phyloP scores from a whole-genome alignment of 176 grass and related monocot species.

The Musa troglodytarum region DNA sequence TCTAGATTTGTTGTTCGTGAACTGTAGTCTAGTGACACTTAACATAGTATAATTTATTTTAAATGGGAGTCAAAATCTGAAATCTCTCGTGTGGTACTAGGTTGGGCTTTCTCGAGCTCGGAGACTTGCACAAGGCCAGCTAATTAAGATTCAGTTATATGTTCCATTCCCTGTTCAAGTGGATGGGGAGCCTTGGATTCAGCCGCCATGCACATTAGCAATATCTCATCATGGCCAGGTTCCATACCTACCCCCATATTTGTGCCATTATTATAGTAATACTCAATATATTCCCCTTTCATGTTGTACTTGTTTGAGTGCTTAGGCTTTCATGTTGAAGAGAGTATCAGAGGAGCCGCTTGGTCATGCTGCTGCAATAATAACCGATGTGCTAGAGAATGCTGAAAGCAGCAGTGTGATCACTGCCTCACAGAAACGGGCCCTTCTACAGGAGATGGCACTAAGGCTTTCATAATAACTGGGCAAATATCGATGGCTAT shows the following conservation, averaged over 20 bases:
- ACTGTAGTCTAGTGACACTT: background rate
- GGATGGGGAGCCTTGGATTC: conserved; percentile 27
- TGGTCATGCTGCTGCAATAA: conserved; percentile 24
- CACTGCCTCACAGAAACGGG: conserved; percentile 20
- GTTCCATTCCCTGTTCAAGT: conserved; percentile 24
- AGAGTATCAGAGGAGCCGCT: conserved; percentile 26
- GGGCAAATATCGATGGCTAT: background rate
- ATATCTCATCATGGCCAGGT: conserved; percentile 31
- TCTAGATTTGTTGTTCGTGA: background rate
- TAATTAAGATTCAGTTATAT: conserved; percentile 20
- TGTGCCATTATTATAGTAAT: background rate
- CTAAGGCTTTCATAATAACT: conserved; percentile 15
- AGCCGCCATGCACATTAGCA: conserved; percentile 17
- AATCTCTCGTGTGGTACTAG: background rate
- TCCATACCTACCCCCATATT: background rate
- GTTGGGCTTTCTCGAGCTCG: conserved; percentile 30
- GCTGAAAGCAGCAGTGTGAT: conserved; percentile 16
- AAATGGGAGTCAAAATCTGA: background rate
- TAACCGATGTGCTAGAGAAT: conserved; percentile 24
- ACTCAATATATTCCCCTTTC: background rate
- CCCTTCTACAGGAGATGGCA: conserved; percentile 29
- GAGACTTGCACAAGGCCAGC: conserved; percentile 19
- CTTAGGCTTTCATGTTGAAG: conserved; percentile 29
- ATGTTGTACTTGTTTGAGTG: background rate
- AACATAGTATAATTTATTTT: background rate